Evolutionary conservation across 495 filamentous ascomycete species (phyloP), one percentile per base, ranked within the genome.

Genomic region (Aspergillus saccharolyticus): DNA sequence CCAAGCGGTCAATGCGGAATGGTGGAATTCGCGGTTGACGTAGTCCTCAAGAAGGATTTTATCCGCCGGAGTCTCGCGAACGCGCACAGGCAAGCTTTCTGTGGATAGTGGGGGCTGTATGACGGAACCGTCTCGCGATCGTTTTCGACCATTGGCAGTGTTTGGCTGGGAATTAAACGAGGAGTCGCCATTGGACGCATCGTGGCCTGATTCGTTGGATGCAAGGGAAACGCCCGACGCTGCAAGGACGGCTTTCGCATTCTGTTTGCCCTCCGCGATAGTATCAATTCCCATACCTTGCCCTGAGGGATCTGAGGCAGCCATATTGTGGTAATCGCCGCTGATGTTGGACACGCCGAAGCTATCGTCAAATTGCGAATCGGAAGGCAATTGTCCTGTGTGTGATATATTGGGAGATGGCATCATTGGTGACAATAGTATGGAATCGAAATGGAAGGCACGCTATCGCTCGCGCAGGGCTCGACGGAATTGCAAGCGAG

Each of bases 11-110:
- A 72, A 60, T 14, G 83, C 83, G 17, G 82, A 81, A 67, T 93
- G 84, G 17, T 87, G 66, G 49, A 85, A 78, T 64, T 96, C 91
- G 65, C 89, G 88, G 61, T 83, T 83, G 58, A 89, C 82, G 74
- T 88, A 93, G 61, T 90, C 83, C 42, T 91, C 82, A 52, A 96
- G 76, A 52, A 88, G 64, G 22, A 89, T 77, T 62, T 83, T 82
- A 15, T 85, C 77, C 43, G 67, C 57, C 0, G 67, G 72, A 17
- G 67, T 76, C 45, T 74, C 70, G 52, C 69, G 74, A 6, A 74
- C 69, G 22, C 68, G 69, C 18, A 73, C 68, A 0, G 65, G 64
- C 46, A 75, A 55, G 9, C 53, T 60, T 19, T 66, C 73, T 25
- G 56, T 64, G 18, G 56, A 65, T 52, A 57, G 68, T 22, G 70